These are phyloP conservation scores for Cucurbita pepo DNA, from an alignment of 306 rosid species.

Conservation along the genomic window DNA sequence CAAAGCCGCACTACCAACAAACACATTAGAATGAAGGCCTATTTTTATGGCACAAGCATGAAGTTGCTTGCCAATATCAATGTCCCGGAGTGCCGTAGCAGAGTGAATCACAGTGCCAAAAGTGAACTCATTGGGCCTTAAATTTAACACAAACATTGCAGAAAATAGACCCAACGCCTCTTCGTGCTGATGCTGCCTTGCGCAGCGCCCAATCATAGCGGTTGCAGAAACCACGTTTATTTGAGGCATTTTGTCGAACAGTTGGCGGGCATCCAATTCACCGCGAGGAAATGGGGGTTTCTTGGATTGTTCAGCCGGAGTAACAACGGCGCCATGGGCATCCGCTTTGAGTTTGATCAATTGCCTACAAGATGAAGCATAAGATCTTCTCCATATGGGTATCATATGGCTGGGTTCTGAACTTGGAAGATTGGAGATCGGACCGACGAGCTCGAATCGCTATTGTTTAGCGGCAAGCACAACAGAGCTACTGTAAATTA, in stretches of 20 bases:
- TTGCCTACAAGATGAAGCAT: constrained; percentile 7
- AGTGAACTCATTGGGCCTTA: constrained; percentile 63
- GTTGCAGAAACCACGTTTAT: constrained; percentile 50
- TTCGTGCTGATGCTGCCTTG: constrained; percentile 24
- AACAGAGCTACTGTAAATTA: neutral
- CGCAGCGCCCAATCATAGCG: constrained; percentile 31
- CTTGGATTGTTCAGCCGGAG: constrained; percentile 1
- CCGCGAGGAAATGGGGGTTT: neutral
- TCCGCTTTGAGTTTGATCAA: constrained; percentile 13
- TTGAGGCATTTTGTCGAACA: constrained; percentile 50
- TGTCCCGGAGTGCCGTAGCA: constrained; percentile 22
- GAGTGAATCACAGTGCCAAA: constrained; percentile 60
- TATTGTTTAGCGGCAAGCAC: neutral
- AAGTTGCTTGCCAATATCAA: constrained; percentile 42
- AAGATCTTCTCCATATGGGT: constrained; percentile 22
- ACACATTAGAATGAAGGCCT: constrained; percentile 39
- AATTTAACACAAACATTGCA: constrained; percentile 33
- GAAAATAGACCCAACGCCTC: constrained; percentile 48
- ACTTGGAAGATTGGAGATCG: neutral
- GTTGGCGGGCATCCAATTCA: constrained; percentile 30
- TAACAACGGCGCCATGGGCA: neutral
- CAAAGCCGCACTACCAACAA: constrained; percentile 66
- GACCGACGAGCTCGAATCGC: neutral
- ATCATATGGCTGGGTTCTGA: constrained; percentile 10
- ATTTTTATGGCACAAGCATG: constrained; percentile 50